Evolutionary conservation across 2,329 filamentous ascomycete species (phyloP).

Genomic region (Penicillium fuscoglaucum): DNA sequence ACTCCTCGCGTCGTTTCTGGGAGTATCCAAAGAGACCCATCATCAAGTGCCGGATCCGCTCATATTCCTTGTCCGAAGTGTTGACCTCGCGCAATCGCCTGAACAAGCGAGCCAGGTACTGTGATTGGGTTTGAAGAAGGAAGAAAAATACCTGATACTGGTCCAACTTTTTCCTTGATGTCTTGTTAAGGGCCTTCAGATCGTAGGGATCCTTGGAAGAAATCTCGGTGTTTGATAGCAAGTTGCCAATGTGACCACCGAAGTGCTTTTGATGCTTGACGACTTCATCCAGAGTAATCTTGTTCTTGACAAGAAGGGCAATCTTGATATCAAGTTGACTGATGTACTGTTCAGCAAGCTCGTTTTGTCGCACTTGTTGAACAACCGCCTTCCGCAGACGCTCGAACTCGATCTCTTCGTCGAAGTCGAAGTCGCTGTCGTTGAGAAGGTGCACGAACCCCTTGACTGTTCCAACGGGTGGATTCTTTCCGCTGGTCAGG

Average conservation of each 20-base stretch:
- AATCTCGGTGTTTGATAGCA: conserved; percentile 86
- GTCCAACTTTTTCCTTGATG: conserved; percentile 90
- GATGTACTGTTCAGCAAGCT: conserved; percentile 96
- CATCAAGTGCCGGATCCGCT: conserved; percentile 86
- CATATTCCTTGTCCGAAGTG: conserved; percentile 86
- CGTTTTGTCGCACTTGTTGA: conserved; percentile 94
- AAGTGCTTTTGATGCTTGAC: conserved; percentile 96
- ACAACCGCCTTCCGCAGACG: conserved; percentile 92
- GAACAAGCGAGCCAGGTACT: conserved; percentile 89
- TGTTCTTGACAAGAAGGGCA: conserved; percentile 96
- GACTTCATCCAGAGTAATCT: conserved; percentile 97
- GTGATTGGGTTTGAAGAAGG: conserved; percentile 91
- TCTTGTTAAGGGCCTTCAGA: conserved; percentile 95
- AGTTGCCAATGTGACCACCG: conserved; percentile 79
- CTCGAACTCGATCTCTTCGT: conserved; percentile 97
- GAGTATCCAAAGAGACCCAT: conserved; percentile 98
- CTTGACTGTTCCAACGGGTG: conserved; percentile 93
- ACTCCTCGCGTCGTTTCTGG: conserved; percentile 94
- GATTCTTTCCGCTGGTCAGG: conserved; percentile 92
- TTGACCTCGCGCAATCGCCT: conserved; percentile 78
- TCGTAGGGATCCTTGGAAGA: conserved; percentile 90
- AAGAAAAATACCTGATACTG: conserved; percentile 98
- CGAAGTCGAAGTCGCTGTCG: conserved; percentile 98
- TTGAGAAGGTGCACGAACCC: conserved; percentile 97
- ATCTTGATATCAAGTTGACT: conserved; percentile 99